Percentiles rank a stretch among this genome's conserved stretches.
Evolutionary conservation across 2,329 filamentous ascomycete genomes (phyloP).

Genomic region (Verticillium dahliae): DNA sequence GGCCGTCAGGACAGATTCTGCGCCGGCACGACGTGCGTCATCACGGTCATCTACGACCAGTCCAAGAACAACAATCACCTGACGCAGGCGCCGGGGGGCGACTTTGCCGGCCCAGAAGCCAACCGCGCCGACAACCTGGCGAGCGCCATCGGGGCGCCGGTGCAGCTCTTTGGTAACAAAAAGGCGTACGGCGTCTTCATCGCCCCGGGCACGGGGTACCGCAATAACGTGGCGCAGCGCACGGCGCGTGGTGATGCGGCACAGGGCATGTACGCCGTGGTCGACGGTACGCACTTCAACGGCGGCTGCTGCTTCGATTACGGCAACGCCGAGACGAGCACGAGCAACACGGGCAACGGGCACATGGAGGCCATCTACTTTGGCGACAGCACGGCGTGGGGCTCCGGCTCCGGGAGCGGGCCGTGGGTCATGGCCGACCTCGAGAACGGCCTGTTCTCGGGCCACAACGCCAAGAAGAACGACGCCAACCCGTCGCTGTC

Average conservation of each 20-base stretch:
- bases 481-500: constrained; percentile 43
- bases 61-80: constrained; percentile 56
- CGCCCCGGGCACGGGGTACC: constrained; percentile 56
- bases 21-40: constrained; percentile 52
- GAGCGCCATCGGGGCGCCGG: constrained; percentile 52
- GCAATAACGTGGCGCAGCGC: constrained; percentile 47
- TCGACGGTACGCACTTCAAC: constrained; percentile 56
- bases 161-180: constrained; percentile 50
- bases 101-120: constrained; percentile 46
- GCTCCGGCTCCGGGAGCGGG: constrained; percentile 48
- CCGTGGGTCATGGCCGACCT: constrained; percentile 67
- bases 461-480: constrained; percentile 37
- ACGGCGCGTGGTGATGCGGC: constrained; percentile 47
- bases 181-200: constrained; percentile 58
- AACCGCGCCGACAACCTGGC: constrained; percentile 55
- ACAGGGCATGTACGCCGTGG: constrained; percentile 54
- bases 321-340: constrained; percentile 49
- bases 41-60: constrained; percentile 61
- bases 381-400: constrained; percentile 48
- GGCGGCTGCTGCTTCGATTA: constrained; percentile 51
- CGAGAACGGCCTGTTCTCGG: constrained; percentile 61
- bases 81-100: constrained; percentile 53
- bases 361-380: constrained; percentile 68
- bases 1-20: constrained; percentile 57
- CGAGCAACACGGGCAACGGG: constrained; percentile 48